Conservation (phyloP, 106 monocot species). For the Acanthochlamys bracteata region DNA sequence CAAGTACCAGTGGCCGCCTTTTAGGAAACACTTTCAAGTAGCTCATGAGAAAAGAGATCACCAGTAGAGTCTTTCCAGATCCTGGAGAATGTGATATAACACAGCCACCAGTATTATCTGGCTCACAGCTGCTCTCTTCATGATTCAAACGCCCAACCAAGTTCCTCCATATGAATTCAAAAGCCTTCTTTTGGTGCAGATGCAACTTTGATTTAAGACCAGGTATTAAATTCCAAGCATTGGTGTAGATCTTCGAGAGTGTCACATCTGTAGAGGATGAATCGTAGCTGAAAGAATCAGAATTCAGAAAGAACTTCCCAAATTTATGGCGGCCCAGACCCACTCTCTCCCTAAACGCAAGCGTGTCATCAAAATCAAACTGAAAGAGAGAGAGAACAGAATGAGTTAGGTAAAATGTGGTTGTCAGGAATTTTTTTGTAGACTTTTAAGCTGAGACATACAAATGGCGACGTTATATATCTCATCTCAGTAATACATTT, state of each 20-base stretch:
- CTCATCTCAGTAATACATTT: constrained; percentile 49
- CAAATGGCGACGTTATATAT: constrained; percentile 52
- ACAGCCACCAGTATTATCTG: constrained; percentile 49
- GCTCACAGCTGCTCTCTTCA: constrained; percentile 21
- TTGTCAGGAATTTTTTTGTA: too few relatives aligned
- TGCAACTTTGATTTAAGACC: constrained; percentile 37
- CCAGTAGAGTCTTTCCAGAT: constrained; percentile 59
- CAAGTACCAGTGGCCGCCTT: constrained; percentile 57
- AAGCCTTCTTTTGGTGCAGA: constrained; percentile 61
- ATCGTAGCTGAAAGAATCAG: constrained; percentile 8
- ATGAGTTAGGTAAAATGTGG: background rate
- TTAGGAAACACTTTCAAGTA: constrained; percentile 43
- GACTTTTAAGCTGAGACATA: constrained; percentile 15
- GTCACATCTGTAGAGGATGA: constrained; percentile 13
- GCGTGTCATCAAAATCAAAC: constrained; percentile 17
- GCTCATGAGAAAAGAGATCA: constrained; percentile 59
- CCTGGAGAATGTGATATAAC: constrained; percentile 82
- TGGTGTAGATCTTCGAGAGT: constrained; percentile 13
- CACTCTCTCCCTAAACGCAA: constrained; percentile 10
- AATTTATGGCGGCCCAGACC: background rate
- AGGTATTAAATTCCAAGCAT: constrained; percentile 48
- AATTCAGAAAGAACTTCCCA: constrained; percentile 9
- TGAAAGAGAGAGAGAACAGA: constrained; percentile 13
- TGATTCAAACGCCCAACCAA: constrained; percentile 39
- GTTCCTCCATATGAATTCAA: constrained; percentile 75